Percentiles rank a stretch among this genome's conserved stretches.
phyloP scores from a whole-genome alignment of 176 grass and related monocot genomes.

The Dactylis glomerata region DNA sequence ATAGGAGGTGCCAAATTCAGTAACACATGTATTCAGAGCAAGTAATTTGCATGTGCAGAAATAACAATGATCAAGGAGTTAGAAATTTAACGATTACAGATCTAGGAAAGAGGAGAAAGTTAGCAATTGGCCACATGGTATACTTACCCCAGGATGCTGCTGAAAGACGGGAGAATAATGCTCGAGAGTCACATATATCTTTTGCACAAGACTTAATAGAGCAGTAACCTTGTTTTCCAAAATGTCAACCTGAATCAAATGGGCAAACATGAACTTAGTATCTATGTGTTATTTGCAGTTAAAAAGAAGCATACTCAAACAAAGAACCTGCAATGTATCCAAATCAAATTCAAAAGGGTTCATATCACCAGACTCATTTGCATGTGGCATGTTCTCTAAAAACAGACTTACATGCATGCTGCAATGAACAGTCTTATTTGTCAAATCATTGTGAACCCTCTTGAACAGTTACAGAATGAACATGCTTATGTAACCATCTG shows the following conservation, averaged over 20 bases:
- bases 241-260: conserved; percentile 63
- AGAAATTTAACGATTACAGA: conserved; percentile 16
- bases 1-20: background rate
- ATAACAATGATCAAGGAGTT: background rate
- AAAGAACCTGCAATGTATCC: background rate
- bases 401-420: background rate
- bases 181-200: conserved; percentile 83
- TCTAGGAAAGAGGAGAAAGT: conserved; percentile 1
- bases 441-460: background rate
- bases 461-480: background rate
- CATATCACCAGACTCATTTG: conserved; percentile 7
- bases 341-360: conserved; percentile 1
- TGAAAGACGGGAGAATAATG: conserved; percentile 86
- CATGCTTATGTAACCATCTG: background rate
- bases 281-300: background rate
- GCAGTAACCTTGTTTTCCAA: conserved; percentile 80
- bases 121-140: conserved; percentile 11
- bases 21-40: background rate
- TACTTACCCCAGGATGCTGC: conserved; percentile 84
- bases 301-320: background rate
- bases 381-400: background rate
- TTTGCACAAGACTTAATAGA: conserved; percentile 75
- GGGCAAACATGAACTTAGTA: conserved; percentile 22
- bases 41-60: conserved; percentile 11
- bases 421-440: background rate